Base-by-base conservation (phyloP, 257 asterid genomes). In the Nicotiana obtusifolia region DNA sequence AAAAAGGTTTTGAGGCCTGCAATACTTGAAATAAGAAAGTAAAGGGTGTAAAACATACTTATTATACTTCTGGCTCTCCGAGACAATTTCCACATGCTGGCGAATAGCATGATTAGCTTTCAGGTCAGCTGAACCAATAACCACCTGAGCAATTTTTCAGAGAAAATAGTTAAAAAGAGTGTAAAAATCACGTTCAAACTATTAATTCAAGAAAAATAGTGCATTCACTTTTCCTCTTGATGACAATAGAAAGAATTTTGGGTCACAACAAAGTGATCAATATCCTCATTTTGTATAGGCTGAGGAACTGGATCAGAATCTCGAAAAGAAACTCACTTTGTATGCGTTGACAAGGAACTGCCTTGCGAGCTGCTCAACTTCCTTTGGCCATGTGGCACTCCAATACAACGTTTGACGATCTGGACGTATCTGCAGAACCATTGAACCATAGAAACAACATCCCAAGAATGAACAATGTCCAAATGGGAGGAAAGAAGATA, bases 341-440 rank as follows among this genome's bases (percentile, higher is more conserved):
- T 94, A 95, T 13, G 99, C 91, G 71, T 91, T 92, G 77, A 83
- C 89, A 30, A 95, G 91, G 84, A 83, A 94, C 37, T 91, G 89
- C 35, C 97, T 85, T 5, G 99, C 98, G 87, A 95, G 98, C 80
- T 90, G 97, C 81, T 95, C 99, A 64, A 95, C 99, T 86, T 95
- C 99, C 92, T 92, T 95, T 47, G 99, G 99, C 99, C 99, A 95
- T 31, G 99, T 95, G 65, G 99, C 99, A 91, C 99, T 95, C 99
- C 99, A 95, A 86, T 95, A 95, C 83, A 95, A 88, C 47, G 99
- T 95, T 84, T 95, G 99, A 83, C 98, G 99, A 83, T 95, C 99
- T 14, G 99, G 97, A 66, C 99, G 97, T 75, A 95, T 95, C 99
- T 95, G 92, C 86, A 88, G 33, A 84, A 59, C 15, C 73, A 77